These are phyloP conservation scores for Penicillium sp. DNA, from an alignment of 2,329 filamentous ascomycete genomes.

Conservation along the genomic window DNA sequence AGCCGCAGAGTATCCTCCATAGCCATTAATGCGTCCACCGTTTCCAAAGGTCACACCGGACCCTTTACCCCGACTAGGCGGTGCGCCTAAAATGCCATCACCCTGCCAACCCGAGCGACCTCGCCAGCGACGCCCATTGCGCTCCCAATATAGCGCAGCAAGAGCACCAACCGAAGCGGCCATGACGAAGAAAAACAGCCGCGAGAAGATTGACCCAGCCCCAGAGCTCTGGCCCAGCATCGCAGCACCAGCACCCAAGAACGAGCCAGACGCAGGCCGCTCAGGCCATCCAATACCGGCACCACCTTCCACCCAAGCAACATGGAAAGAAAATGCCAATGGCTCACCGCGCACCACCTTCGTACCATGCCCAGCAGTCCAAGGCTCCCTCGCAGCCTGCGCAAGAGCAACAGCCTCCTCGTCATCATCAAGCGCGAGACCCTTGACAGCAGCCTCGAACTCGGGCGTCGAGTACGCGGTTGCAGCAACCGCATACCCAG, in stretches of 20 bases:
- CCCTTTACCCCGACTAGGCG: conserved; percentile 43
- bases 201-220: conserved; percentile 26
- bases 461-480: conserved; percentile 81
- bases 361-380: conserved; percentile 48
- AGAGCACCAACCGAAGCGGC: conserved; percentile 36
- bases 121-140: conserved; percentile 24
- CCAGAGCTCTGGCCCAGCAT: conserved; percentile 7
- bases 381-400: conserved; percentile 44
- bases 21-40: conserved; percentile 52
- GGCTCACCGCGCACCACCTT: conserved; percentile 84
- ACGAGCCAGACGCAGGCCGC: conserved; percentile 15
- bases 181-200: conserved; percentile 34
- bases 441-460: conserved; percentile 48
- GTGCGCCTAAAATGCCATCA: conserved; percentile 47
- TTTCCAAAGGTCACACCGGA: conserved; percentile 53
- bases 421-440: conserved; percentile 19
- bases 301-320: conserved; percentile 64
- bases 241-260: conserved; percentile 11
- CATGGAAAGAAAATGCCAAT: conserved; percentile 70
- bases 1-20: conserved; percentile 52
- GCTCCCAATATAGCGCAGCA: conserved; percentile 38
- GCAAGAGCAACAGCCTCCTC: conserved; percentile 45
- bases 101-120: conserved; percentile 32
- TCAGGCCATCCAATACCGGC: conserved; percentile 35
- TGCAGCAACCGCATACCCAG: conserved; percentile 78